These are phyloP conservation scores for Trichophyton verrucosum DNA, from an alignment of 2,329 filamentous ascomycete genomes.

Conservation along the genomic window DNA sequence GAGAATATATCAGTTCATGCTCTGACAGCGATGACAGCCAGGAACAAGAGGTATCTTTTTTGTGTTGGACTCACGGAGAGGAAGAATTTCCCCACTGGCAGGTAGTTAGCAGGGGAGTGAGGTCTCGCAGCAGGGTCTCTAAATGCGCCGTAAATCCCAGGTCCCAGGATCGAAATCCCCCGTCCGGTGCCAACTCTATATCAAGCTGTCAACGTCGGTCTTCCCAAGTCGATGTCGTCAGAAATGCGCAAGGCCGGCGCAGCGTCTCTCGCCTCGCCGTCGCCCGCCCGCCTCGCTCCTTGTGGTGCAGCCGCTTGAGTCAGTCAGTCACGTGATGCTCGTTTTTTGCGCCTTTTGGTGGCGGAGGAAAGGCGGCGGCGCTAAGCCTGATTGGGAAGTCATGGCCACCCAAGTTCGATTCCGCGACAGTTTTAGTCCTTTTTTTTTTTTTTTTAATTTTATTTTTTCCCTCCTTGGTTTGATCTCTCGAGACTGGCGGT, in stretches of 20 bases:
- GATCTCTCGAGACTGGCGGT: no score
- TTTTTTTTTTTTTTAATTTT: background rate
- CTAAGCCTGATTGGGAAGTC: constrained; percentile 3
- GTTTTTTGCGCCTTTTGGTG: background rate
- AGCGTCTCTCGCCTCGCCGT: background rate
- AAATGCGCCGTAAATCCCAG: background rate
- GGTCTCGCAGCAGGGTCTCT: background rate
- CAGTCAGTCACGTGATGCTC: constrained; percentile 2
- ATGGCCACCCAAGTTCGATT: background rate
- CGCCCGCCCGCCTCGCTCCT: background rate
- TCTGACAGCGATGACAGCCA: background rate
- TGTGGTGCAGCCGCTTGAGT: constrained; percentile 11
- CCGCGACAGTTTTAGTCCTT: background rate
- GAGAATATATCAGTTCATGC: background rate
- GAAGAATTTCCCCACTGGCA: background rate
- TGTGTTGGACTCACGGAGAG: background rate
- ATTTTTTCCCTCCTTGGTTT: no score
- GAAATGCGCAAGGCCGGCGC: constrained; percentile 10
- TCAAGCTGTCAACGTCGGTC: no score
- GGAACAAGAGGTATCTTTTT: background rate
- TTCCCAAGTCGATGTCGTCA: background rate
- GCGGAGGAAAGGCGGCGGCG: background rate
- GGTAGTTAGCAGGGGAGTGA: background rate
- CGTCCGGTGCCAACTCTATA: no score
- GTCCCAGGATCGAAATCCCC: no score